Evolutionary conservation across 352 stramenopile genomes (phyloP).

Genomic region (Globisporangium lucens): DNA sequence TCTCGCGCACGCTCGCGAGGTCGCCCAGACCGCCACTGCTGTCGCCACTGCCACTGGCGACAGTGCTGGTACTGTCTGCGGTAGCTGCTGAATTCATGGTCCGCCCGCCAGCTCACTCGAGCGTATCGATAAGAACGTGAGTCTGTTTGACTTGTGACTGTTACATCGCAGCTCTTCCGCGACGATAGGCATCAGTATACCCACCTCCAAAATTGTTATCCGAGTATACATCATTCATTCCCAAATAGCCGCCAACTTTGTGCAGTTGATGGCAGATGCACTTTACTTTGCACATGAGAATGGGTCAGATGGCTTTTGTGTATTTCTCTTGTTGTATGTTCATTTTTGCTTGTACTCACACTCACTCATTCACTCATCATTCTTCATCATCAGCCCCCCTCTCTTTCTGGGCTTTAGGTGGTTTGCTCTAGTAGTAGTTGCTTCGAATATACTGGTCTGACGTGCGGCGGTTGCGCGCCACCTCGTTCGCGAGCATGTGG

Average conservation of each 20-base stretch:
- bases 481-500: conserved; percentile 78
- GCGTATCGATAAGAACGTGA: no score
- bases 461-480: conserved; percentile 76
- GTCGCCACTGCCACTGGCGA: background rate
- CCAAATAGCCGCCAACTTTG: background rate
- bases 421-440: conserved; percentile 70
- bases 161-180: no score
- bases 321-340: no score
- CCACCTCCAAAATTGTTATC: background rate
- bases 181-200: background rate
- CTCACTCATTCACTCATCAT: background rate
- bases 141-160: no score
- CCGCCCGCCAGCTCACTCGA: no score
- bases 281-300: background rate
- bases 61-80: no score
- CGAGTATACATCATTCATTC: background rate
- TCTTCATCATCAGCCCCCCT: background rate
- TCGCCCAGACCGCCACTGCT: background rate
- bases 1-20: conserved; percentile 9
- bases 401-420: conserved; percentile 14
- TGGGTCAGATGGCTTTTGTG: background rate
- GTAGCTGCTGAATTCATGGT: background rate
- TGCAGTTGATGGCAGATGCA: background rate
- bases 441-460: conserved; percentile 87
- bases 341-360: background rate